phyloP scores from a whole-genome alignment of 129 eudicot species.

The Apium graveolens region DNA sequence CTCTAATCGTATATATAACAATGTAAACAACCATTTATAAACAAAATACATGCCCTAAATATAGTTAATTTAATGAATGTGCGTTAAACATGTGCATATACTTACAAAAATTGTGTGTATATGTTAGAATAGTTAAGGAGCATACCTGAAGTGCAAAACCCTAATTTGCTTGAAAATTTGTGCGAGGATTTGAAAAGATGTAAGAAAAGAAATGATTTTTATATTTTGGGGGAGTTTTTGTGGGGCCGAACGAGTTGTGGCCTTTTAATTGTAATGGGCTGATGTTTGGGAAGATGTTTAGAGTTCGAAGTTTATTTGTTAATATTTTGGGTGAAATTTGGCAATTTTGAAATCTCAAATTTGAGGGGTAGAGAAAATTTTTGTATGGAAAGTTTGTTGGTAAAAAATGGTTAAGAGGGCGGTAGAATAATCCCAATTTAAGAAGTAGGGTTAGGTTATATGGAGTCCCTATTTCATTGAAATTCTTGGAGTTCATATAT shows the following conservation, averaged over 20 bases:
- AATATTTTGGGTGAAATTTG: too few relatives aligned
- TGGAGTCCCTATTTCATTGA: too few relatives aligned
- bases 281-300: neutral
- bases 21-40: neutral
- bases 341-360: too few relatives aligned
- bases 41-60: neutral
- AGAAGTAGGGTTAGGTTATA: too few relatives aligned
- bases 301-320: too few relatives aligned
- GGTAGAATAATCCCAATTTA: too few relatives aligned
- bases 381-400: too few relatives aligned
- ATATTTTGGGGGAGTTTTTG: neutral
- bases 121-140: neutral
- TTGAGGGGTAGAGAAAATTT: too few relatives aligned
- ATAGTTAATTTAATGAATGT: neutral
- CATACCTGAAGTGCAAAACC: conserved; percentile 7
- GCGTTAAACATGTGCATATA: neutral
- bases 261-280: neutral
- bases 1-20: neutral
- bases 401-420: too few relatives aligned
- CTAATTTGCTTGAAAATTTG: neutral
- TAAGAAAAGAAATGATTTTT: neutral
- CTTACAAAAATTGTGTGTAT: neutral
- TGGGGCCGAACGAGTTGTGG: neutral
- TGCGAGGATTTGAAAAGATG: neutral
- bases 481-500: too few relatives aligned